These are phyloP conservation scores for Xylaria bambusicola DNA, from an alignment of 495 filamentous ascomycete species.

Conservation along the genomic window DNA sequence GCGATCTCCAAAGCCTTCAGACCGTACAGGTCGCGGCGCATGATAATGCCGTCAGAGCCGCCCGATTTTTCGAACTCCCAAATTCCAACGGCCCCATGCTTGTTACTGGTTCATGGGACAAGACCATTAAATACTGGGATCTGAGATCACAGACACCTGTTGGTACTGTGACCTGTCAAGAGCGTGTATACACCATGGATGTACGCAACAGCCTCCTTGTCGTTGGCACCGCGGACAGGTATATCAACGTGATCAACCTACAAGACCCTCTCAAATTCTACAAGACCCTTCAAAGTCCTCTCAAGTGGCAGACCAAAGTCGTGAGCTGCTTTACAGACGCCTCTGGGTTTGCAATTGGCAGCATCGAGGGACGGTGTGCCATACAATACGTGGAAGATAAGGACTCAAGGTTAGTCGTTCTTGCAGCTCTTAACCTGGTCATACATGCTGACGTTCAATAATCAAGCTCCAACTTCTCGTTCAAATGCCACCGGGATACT, in stretches of 20 bases:
- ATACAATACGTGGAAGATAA: conserved; percentile 90
- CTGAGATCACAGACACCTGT: conserved; percentile 63
- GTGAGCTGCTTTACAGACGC: conserved; percentile 84
- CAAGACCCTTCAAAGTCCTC: conserved; percentile 79
- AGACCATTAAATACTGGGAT: conserved; percentile 90
- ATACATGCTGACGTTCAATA: conserved; percentile 13
- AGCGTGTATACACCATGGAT: conserved; percentile 88
- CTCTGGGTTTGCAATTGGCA: conserved; percentile 80
- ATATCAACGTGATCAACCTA: conserved; percentile 84
- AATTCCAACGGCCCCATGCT: conserved; percentile 59
- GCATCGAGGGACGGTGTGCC: conserved; percentile 86
- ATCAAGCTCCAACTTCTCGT: conserved; percentile 76
- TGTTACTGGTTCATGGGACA: conserved; percentile 88
- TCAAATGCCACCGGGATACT: conserved; percentile 88
- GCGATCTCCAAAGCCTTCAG: conserved; percentile 63
- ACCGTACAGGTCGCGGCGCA: conserved; percentile 69
- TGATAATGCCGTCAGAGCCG: conserved; percentile 69
- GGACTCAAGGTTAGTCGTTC: conserved; percentile 57
- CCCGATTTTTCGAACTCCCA: conserved; percentile 67
- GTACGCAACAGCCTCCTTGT: conserved; percentile 76
- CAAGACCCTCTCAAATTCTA: conserved; percentile 71
- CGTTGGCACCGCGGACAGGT: conserved; percentile 81
- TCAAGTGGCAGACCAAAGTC: conserved; percentile 86
- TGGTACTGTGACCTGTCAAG: conserved; percentile 66
- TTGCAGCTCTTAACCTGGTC: background rate